These are phyloP conservation scores for Candida nemodendra DNA, from an alignment of 805 yeast species.

Conservation along the genomic window DNA sequence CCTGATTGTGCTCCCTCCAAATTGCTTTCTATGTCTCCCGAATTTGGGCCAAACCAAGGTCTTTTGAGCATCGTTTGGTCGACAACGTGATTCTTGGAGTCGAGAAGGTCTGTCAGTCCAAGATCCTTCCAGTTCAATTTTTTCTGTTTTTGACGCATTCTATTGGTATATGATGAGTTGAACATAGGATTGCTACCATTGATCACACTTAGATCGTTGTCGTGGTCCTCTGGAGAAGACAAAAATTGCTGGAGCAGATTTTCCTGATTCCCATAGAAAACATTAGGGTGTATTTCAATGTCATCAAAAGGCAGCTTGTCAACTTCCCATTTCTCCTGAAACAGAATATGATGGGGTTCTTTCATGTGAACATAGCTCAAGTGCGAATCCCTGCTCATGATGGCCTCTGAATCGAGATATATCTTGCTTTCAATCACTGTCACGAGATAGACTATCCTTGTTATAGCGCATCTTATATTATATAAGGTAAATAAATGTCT, in stretches of 20 bases:
- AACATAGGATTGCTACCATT: conserved; percentile 28
- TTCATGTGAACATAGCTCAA: conserved; percentile 31
- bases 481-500: no score
- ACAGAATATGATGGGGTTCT: conserved; percentile 30
- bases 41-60: conserved; percentile 16
- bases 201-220: conserved; percentile 24
- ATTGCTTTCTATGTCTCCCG: neutral
- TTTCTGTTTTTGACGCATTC: conserved; percentile 26
- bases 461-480: no score
- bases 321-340: conserved; percentile 32
- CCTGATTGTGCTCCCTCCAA: neutral
- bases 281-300: conserved; percentile 26
- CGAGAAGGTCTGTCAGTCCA: conserved; percentile 24
- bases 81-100: conserved; percentile 14
- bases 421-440: no score
- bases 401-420: neutral
- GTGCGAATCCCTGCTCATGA: conserved; percentile 30
- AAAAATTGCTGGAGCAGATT: conserved; percentile 30
- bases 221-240: conserved; percentile 27
- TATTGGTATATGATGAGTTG: conserved; percentile 27
- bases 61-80: conserved; percentile 27
- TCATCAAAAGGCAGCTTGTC: conserved; percentile 34
- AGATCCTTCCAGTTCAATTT: conserved; percentile 33
- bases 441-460: no score
- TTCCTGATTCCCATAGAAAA: conserved; percentile 15